A percentile compares a stretch with the other conserved stretches of the same genome.
phyloP scores from a whole-genome alignment of 2,329 filamentous ascomycete species.

The Colletotrichum cereale region DNA sequence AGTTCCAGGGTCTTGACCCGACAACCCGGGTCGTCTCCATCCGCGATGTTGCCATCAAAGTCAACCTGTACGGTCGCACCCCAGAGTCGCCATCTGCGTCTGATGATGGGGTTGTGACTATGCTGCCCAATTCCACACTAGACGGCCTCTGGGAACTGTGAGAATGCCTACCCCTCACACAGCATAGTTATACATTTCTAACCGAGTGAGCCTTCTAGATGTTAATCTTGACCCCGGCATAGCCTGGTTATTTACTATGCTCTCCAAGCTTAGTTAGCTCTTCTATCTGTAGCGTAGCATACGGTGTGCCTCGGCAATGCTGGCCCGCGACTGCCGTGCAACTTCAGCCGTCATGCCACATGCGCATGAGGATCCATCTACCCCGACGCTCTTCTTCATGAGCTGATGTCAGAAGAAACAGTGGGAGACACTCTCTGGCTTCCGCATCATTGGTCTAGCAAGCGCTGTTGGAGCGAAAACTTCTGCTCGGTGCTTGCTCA shows the following conservation, averaged over 20 bases:
- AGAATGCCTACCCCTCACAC: not conserved
- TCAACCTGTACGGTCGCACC: conserved; percentile 27
- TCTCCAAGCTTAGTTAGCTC: not conserved
- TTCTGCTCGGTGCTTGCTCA: not conserved
- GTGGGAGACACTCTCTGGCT: not conserved
- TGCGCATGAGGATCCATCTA: not conserved
- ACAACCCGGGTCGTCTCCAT: conserved; percentile 10
- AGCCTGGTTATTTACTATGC: not conserved
- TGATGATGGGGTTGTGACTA: not conserved
- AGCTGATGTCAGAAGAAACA: too few species aligned
- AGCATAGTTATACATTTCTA: not conserved
- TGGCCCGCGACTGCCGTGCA: not conserved
- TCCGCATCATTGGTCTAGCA: not conserved
- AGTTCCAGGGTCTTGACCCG: conserved; percentile 35
- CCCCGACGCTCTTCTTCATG: not conserved
- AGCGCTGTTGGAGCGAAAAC: not conserved
- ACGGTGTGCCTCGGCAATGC: not conserved
- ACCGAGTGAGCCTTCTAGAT: not conserved
- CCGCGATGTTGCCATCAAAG: conserved; percentile 33
- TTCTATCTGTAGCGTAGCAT: not conserved
- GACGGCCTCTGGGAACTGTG: conserved; percentile 37
- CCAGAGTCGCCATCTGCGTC: conserved; percentile 4
- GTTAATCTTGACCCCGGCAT: not conserved
- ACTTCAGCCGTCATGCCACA: not conserved
- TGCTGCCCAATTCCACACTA: conserved; percentile 11